Evolutionary conservation across 805 yeast genomes (phyloP).

Genomic region (Kodamaea leandrae): DNA sequence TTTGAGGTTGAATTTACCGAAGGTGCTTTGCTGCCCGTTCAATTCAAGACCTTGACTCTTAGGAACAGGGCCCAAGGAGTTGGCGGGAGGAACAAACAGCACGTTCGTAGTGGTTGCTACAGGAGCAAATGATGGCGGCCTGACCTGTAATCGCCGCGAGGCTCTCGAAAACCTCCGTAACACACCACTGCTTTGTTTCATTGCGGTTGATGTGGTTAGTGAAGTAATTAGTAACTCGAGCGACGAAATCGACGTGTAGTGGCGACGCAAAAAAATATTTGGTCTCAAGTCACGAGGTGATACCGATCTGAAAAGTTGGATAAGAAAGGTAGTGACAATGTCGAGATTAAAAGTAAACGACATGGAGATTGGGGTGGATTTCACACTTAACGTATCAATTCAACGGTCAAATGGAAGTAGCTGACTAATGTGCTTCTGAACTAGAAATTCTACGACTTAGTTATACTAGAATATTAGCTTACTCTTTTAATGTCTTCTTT

Average conservation of each 20-base stretch:
- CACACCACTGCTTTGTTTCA: conserved; percentile 7
- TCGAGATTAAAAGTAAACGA: too few relatives aligned
- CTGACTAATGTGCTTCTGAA: too few relatives aligned
- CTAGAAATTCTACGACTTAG: too few relatives aligned
- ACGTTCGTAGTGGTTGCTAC: background rate
- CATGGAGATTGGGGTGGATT: too few relatives aligned
- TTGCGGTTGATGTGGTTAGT: conserved; percentile 1
- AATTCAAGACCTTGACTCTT: background rate
- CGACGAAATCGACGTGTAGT: conserved; percentile 5
- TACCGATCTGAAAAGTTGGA: background rate
- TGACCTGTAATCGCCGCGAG: conserved; percentile 2
- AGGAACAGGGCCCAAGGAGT: background rate
- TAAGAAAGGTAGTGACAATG: too few relatives aligned
- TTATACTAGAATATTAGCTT: too few relatives aligned
- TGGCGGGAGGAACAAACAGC: conserved; percentile 1
- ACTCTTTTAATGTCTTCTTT: too few relatives aligned
- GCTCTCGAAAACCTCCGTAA: conserved; percentile 8
- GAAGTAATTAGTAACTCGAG: background rate
- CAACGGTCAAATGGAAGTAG: too few relatives aligned
- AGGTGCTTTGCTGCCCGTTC: background rate
- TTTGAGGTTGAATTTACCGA: background rate
- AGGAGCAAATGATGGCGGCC: conserved; percentile 4
- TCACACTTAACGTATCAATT: too few relatives aligned
- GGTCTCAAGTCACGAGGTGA: conserved; percentile 5
- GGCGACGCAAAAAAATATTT: conserved; percentile 7